Evolutionary conservation across 2,329 filamentous ascomycete species (phyloP).

Genomic region (Coniochaeta hoffmannii): DNA sequence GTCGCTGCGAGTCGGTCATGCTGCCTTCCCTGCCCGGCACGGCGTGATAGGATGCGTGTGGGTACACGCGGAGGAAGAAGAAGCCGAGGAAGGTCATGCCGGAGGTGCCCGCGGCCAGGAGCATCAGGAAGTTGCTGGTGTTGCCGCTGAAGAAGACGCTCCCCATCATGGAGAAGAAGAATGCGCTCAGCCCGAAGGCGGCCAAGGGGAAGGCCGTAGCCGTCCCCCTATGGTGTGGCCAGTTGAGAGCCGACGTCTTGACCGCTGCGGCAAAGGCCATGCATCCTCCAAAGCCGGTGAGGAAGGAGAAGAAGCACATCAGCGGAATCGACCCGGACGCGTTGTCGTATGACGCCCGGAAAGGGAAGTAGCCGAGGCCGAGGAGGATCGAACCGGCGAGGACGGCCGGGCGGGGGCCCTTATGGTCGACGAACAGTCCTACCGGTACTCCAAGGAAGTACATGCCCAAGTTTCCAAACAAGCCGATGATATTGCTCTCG

Average conservation of each 20-base stretch:
- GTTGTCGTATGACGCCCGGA: slow-evolving; percentile 69
- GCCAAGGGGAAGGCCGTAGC: slow-evolving; percentile 91
- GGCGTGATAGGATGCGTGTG: slow-evolving; percentile 50
- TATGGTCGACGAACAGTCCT: slow-evolving; percentile 78
- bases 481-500: slow-evolving; percentile 82
- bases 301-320: slow-evolving; percentile 76
- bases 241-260: slow-evolving; percentile 83
- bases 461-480: slow-evolving; percentile 87
- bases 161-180: slow-evolving; percentile 85
- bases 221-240: slow-evolving; percentile 83
- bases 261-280: slow-evolving; percentile 84
- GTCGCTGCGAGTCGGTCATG: slow-evolving; percentile 27
- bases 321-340: slow-evolving; percentile 51
- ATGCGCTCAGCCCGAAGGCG: slow-evolving; percentile 88
- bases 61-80: slow-evolving; percentile 76
- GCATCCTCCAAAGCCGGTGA: slow-evolving; percentile 84
- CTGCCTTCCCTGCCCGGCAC: slow-evolving; percentile 32
- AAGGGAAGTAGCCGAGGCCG: slow-evolving; percentile 75
- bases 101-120: slow-evolving; percentile 75
- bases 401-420: slow-evolving; percentile 72
- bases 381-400: slow-evolving; percentile 67
- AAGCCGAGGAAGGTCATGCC: slow-evolving; percentile 67
- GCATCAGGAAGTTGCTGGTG: slow-evolving; percentile 70
- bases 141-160: slow-evolving; percentile 74
- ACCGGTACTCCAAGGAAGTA: slow-evolving; percentile 85